Evolutionary conservation across 768 basidiomycete genomes (phyloP).

Genomic region (Rhizopogon rudus): DNA sequence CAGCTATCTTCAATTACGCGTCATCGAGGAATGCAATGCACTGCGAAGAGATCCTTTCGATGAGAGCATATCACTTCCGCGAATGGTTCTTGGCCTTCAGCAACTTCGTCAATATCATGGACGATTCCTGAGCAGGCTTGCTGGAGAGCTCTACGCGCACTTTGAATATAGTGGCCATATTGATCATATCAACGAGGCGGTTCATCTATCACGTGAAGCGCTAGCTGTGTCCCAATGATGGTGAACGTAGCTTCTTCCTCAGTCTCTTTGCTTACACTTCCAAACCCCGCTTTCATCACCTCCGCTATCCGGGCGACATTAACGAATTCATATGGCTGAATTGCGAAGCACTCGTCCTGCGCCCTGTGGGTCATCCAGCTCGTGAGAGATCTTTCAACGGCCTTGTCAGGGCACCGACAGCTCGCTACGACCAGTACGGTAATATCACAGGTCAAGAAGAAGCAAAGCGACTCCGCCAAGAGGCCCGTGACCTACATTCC

Average conservation of each 20-base stretch:
- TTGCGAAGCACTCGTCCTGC: conserved; percentile 22
- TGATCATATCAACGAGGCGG: background rate
- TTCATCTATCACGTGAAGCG: background rate
- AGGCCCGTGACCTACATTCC: conserved; percentile 14
- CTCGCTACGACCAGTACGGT: conserved; percentile 12
- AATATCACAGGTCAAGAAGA: conserved; percentile 14
- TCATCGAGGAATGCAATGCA: background rate
- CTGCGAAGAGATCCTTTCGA: background rate
- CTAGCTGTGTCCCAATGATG: background rate
- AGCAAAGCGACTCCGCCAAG: conserved; percentile 15
- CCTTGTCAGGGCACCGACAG: conserved; percentile 12
- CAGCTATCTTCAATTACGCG: background rate
- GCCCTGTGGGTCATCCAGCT: conserved; percentile 31
- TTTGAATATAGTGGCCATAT: background rate
- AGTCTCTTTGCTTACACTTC: background rate
- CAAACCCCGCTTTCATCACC: background rate
- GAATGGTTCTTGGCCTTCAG: background rate
- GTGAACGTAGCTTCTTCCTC: background rate
- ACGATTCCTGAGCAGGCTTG: background rate
- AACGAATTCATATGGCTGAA: background rate
- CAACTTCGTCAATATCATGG: no score
- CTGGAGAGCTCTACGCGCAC: background rate
- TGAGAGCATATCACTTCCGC: background rate
- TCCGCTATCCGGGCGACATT: background rate
- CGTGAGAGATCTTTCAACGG: conserved; percentile 4